phyloP scores from a whole-genome alignment of 352 stramenopile genomes.

The Phytophthora uliginosa region DNA sequence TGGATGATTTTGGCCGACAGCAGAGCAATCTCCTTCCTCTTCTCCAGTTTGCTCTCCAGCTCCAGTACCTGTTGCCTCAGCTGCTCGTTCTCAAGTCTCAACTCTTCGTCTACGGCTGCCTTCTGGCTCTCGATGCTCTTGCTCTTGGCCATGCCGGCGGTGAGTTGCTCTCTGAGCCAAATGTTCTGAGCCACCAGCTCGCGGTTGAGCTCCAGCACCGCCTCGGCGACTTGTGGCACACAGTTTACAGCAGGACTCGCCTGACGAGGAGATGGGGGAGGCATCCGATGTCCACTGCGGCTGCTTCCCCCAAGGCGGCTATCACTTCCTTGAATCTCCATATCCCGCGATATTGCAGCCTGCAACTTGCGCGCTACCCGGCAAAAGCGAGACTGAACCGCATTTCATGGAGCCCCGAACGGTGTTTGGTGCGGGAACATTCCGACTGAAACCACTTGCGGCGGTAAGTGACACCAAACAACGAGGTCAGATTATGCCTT shows the following conservation, averaged over 20 bases:
- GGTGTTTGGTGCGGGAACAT: conserved; percentile 9
- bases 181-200: conserved; percentile 64
- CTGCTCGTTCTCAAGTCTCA: conserved; percentile 57
- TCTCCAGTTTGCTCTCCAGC: conserved; percentile 60
- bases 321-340: not conserved
- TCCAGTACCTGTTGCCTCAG: conserved; percentile 52
- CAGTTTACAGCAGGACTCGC: not conserved
- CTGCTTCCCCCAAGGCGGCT: not conserved
- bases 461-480: not conserved
- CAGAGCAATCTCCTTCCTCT: conserved; percentile 55
- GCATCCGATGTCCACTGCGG: not conserved
- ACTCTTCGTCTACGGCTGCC: conserved; percentile 36
- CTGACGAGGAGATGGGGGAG: not conserved
- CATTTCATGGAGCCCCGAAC: not conserved
- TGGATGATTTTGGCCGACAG: conserved; percentile 58
- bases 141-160: conserved; percentile 23
- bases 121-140: conserved; percentile 3
- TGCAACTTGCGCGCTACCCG: conserved; percentile 10
- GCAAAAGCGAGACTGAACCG: conserved; percentile 20
- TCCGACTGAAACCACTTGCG: conserved; percentile 20
- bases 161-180: conserved; percentile 52
- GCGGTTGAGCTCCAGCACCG: conserved; percentile 55
- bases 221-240: conserved; percentile 47
- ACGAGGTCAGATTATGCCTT: not conserved
- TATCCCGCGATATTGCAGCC: not conserved